Evolutionary conservation across 2,329 filamentous ascomycete genomes (phyloP), one percentile per base, ranked within the genome.

Genomic region (Lecanoromycetidae sp.): DNA sequence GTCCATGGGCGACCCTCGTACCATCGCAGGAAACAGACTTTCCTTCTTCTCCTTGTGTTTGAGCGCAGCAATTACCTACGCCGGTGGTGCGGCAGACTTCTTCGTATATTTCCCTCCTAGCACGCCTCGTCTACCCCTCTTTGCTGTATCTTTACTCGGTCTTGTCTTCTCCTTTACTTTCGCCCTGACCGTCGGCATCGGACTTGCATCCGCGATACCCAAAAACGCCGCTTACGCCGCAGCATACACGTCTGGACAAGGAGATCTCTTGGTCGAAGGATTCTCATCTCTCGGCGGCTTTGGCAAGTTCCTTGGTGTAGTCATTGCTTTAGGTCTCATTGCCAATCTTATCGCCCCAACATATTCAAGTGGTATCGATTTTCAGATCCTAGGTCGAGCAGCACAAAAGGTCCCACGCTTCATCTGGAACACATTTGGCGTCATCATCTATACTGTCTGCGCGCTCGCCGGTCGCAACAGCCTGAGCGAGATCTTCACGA

Each of bases 21-120:
- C 53, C n/a, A 37, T 51, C 27, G 43, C 52, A 25, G 66, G 63
- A 34, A 76, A 76, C 51, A 66, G 75, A 2, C 64, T 86, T 26
- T 81, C 78, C 5, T 87, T 84, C 61, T 82, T 87, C 61, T 80
- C 76, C 10, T 67, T 86, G 37, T 82, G 77, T 54, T 67, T 83
- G 9, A 77, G 78, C 25, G 74, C 76, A 2, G 76, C 76, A 7
- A 74, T 82, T 46, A 80, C 77, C 1, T 84, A 81, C 57, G 67
- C 74, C 1, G 75, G 77, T 5, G 71, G 72, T 3, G 77, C 75
- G 13, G 76, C 76, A 1, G 80, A 84, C 58, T 82, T 77, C 57
- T 80, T 82, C 54, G 78, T 82, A 43, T 84, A 82, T 60, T 80
- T 77, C 57, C 66, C 72, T 50, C 60, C 68, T 51, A 68, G 72